Conservation (phyloP, 2,329 filamentous ascomycete species). For the Leptographium galeiforme region DNA sequence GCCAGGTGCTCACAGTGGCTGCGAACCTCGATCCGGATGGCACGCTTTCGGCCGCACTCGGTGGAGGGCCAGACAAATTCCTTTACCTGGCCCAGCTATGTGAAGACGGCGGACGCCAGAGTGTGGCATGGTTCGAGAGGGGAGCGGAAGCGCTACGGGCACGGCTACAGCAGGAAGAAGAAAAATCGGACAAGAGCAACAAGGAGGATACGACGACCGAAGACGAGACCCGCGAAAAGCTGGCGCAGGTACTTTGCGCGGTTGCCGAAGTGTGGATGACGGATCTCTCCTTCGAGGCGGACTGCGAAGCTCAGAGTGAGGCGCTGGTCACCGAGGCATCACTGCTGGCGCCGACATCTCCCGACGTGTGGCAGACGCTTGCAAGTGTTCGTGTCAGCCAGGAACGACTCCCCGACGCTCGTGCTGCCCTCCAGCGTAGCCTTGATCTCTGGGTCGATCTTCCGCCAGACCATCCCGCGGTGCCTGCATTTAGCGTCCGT, state of each 20-base stretch:
- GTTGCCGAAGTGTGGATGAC: constrained; percentile 99
- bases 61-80: constrained; percentile 86
- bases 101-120: constrained; percentile 53
- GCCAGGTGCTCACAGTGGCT: constrained; percentile 58
- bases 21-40: constrained; percentile 68
- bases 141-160: constrained; percentile 60
- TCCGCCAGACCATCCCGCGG: constrained; percentile 52
- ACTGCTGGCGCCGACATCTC: constrained; percentile 63
- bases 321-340: constrained; percentile 80
- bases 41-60: constrained; percentile 50
- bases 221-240: constrained; percentile 57
- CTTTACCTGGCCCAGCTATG: constrained; percentile 86
- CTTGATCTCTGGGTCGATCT: constrained; percentile 73
- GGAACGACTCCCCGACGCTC: constrained; percentile 62
- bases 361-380: constrained; percentile 90
- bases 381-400: constrained; percentile 92
- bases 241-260: constrained; percentile 84
- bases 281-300: constrained; percentile 82
- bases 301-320: constrained; percentile 83
- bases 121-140: constrained; percentile 52
- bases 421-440: constrained; percentile 63
- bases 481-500: constrained; percentile 77
- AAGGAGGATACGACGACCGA: not conserved
- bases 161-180: constrained; percentile 25
- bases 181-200: not conserved